Base-by-base conservation (phyloP, 2,329 filamentous ascomycete genomes). In the Phialemoniopsis sp. region DNA sequence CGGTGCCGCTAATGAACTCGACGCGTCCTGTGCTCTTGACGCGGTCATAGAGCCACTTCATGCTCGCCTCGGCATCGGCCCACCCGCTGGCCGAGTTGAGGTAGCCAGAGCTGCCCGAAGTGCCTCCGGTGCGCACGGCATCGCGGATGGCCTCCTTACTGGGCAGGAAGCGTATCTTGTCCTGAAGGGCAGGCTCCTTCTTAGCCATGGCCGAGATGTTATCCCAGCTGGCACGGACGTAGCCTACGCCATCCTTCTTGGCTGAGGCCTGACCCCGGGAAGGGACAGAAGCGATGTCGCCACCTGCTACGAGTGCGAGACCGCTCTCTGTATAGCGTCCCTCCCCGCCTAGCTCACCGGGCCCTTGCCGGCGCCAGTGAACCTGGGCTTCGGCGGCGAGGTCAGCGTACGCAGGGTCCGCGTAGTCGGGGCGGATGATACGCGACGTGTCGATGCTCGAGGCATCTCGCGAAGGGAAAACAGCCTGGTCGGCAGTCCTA, bases 391-490 rank as follows among this genome's bases (percentile, higher is more conserved):
- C 68, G 14, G 78, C 72, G 15, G 84, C 89, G 34, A 97, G 78
- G 13, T 71, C 66, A 6, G 88, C 78, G 62, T 97, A 97, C 16
- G 82, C 76, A 1, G 78, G 67, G 55, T 91, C 82, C 5, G 87
- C 82, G 56, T 97, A 97, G 70, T 97, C 91, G 37, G 78, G 66
- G 41, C 81, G 72, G 47, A 85, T 70, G 50, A 84, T 81, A 48
- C 80, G 75, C 13, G 78, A 82, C 4, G 70, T 71, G 62, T 85
- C 80, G 53, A 82, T 72, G 47, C 74, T 80, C 37, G 78, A 72
- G 41, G 72, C 70, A 51, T 85, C 78, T 32, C 68, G 63, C 7
- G 77, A 68, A 3, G 80, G 80, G 53, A 83, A 82, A 29, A 82
- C 73, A 46, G 62, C 62, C 35, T 54, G 40, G 3, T 58, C 57